A percentile compares a stretch with the other conserved stretches of the same genome.
These are phyloP conservation scores for Eutypella sp. DNA, from an alignment of 2,329 filamentous ascomycete species.

Conservation along the genomic window DNA sequence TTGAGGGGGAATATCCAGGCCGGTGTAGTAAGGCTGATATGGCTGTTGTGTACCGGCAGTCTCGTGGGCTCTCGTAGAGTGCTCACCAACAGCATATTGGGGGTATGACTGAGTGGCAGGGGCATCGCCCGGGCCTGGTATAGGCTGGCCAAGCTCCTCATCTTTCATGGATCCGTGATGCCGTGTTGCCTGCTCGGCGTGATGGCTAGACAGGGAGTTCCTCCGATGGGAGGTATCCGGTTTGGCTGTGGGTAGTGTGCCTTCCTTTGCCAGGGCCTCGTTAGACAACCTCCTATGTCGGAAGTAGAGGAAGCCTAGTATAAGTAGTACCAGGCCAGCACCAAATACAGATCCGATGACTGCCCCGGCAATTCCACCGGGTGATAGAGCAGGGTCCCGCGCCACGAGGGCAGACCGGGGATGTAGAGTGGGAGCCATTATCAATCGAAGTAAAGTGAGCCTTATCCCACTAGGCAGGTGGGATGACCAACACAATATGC, in stretches of 20 bases:
- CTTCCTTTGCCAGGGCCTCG: slow-evolving; percentile 17
- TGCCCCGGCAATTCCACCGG: slow-evolving; percentile 26
- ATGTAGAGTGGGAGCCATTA: slow-evolving; percentile 15
- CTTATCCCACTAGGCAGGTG: background rate
- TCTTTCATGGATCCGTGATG: slow-evolving; percentile 15
- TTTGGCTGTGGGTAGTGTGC: slow-evolving; percentile 13
- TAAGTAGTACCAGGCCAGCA: slow-evolving; percentile 21
- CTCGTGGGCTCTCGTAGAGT: slow-evolving; percentile 15
- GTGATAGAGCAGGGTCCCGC: slow-evolving; percentile 20
- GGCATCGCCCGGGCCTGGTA: slow-evolving; percentile 8
- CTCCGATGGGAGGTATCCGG: slow-evolving; percentile 7
- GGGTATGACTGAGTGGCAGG: slow-evolving; percentile 13
- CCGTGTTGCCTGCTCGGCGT: slow-evolving; percentile 4
- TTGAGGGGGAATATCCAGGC: slow-evolving; percentile 15
- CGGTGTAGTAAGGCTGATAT: slow-evolving; percentile 13
- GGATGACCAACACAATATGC: background rate
- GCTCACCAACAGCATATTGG: slow-evolving; percentile 12
- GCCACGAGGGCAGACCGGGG: slow-evolving; percentile 15
- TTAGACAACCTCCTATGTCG: slow-evolving; percentile 21
- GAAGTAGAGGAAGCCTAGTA: slow-evolving; percentile 29
- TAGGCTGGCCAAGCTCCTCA: slow-evolving; percentile 10
- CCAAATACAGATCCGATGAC: slow-evolving; percentile 27
- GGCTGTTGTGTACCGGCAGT: slow-evolving; percentile 12
- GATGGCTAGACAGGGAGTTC: slow-evolving; percentile 13
- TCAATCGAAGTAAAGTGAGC: background rate